A percentile compares a stretch with the other conserved stretches of the same genome.
Evolutionary conservation across 305 asterid species (phyloP).

Genomic region (Fraxinus angustifolia): DNA sequence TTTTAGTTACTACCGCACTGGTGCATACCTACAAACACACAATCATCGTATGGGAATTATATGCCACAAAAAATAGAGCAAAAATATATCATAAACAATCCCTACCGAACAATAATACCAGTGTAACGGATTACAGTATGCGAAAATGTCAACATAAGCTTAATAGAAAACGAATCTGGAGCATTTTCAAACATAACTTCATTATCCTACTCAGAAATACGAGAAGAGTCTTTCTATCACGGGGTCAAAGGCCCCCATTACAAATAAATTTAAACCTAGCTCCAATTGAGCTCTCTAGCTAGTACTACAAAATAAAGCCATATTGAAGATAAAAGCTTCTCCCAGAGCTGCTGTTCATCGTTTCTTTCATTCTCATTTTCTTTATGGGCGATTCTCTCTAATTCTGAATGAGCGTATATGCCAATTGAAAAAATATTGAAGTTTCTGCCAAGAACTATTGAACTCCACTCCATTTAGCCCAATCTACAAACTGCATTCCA

Average conservation of each 20-base stretch:
- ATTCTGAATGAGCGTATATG: background rate
- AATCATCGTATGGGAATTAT: background rate
- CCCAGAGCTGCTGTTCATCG: background rate
- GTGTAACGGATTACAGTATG: background rate
- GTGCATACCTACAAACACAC: background rate
- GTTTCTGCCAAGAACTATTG: slow-evolving; percentile 33
- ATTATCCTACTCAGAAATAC: background rate
- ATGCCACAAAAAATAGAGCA: background rate
- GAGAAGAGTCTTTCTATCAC: background rate
- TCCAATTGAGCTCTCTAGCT: background rate
- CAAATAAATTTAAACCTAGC: background rate
- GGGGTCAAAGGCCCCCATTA: background rate
- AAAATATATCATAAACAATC: background rate
- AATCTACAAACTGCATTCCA: slow-evolving; percentile 83
- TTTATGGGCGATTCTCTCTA: background rate
- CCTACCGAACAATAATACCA: background rate
- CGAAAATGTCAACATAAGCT: background rate
- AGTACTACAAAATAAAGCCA: background rate
- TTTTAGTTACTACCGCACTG: background rate
- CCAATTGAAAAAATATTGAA: background rate
- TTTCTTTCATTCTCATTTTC: background rate
- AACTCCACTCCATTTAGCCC: slow-evolving; percentile 80
- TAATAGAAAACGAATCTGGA: background rate
- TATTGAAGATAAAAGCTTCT: background rate
- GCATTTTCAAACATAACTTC: background rate